Percentiles rank a stretch among this genome's conserved stretches.
Conservation (phyloP, 2,329 filamentous ascomycete species). For the Phaeosphaeria sp. region DNA sequence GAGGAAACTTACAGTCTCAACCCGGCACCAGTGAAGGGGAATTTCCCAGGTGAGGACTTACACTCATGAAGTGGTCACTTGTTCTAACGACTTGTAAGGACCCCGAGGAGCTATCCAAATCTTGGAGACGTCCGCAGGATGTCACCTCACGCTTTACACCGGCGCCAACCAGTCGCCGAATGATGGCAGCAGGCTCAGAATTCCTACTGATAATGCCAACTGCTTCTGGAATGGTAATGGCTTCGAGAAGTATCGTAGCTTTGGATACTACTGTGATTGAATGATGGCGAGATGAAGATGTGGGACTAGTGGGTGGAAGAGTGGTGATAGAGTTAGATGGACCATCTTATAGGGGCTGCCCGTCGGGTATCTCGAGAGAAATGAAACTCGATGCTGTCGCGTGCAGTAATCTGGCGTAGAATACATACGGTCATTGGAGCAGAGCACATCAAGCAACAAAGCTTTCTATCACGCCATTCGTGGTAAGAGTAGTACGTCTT, state of each 20-base stretch:
- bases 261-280: neutral
- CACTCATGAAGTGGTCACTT: neutral
- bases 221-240: neutral
- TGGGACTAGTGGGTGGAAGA: neutral
- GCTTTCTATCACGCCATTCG: no score
- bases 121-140: conserved; percentile 5
- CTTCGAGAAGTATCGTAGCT: neutral
- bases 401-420: no score
- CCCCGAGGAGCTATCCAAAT: conserved; percentile 6
- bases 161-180: conserved; percentile 13
- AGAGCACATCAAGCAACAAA: no score
- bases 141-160: conserved; percentile 10
- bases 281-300: neutral
- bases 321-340: no score
- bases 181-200: neutral
- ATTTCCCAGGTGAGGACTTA: conserved; percentile 3
- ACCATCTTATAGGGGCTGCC: neutral
- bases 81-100: conserved; percentile 2
- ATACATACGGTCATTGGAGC: no score
- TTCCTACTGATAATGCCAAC: neutral
- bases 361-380: no score
- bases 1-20: conserved; percentile 9
- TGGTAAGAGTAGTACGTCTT: no score
- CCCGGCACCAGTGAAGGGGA: conserved; percentile 7
- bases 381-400: no score